Evolutionary conservation across 108 stramenopile species (phyloP), one percentile per base, ranked within the genome.

Genomic region (Fistulifera solaris): DNA sequence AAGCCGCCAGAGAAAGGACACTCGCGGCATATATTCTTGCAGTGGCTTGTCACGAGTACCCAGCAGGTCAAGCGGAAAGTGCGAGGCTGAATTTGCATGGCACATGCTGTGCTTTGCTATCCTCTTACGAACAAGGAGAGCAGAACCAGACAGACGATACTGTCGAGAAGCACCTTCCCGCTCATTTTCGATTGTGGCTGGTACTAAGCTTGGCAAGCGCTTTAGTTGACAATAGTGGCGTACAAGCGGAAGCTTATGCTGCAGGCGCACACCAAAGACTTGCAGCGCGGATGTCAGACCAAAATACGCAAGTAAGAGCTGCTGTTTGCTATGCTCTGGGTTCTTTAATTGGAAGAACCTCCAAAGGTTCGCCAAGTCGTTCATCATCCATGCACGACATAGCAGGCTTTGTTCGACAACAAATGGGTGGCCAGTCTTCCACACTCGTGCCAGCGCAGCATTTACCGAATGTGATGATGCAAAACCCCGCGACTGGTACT

Each of bases 21-120:
- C 59, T 96, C 56, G 92, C 93, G 5, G 94, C 94, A 4, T 95
- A 95, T 55, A 78, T 90, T 28, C 51, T 96, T 22, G 71, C 95
- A n/a, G 67, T 71, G 1, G 73, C 89, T 52, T 91, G 89, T 63
- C 62, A 69, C 25, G 78, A 70, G 3, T 91, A 92, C 58, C 58
- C 76, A 54, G 59, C 62, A 1, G 96, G 94, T 6, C 96, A 98
- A 65, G 62, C 65, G 24, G 92, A 85, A 61, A 93, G 87, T 57
- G 62, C 92, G 26, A 78, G 81, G 21, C 72, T 84, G 39, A 86
- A 83, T 52, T 56, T 96, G 16, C 94, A 94, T 51, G 56, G 66
- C 8, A 48, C 51, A 21, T 89, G 85, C 52, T 61, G 65, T 44
- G 51, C 71, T 23, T 63, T 95, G 3, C 59, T 95, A 10, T 55